A percentile compares a stretch with the other conserved stretches of the same genome.
Conservation (phyloP, 2,329 filamentous ascomycete genomes). For the Xenoacremonium recifei region DNA sequence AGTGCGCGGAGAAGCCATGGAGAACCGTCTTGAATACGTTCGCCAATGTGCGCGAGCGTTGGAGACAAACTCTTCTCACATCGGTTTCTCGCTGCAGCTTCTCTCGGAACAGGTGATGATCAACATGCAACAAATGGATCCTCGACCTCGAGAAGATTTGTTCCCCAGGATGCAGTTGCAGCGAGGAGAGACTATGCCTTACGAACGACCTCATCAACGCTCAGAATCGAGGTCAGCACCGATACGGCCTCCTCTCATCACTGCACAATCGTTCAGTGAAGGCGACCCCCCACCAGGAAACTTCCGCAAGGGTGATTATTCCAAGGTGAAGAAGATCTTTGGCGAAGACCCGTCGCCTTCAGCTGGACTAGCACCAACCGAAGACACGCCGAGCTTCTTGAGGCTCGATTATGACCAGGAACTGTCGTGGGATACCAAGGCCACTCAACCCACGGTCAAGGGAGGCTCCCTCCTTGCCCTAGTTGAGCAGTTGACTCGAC, state of each 20-base stretch:
- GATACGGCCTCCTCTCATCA: conserved; percentile 46
- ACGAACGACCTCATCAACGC: conserved; percentile 53
- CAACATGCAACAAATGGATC: conserved; percentile 46
- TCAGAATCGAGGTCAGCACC: conserved; percentile 51
- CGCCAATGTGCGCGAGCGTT: conserved; percentile 74
- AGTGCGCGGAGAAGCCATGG: conserved; percentile 83
- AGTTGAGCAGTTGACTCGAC: conserved; percentile 91
- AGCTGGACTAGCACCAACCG: conserved; percentile 48
- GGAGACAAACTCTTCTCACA: conserved; percentile 82
- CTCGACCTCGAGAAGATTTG: conserved; percentile 44
- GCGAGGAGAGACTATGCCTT: conserved; percentile 58
- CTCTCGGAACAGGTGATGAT: conserved; percentile 77
- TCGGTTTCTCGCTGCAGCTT: conserved; percentile 83
- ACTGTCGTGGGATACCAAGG: conserved; percentile 84
- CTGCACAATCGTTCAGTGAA: conserved; percentile 64
- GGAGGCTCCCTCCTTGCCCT: conserved; percentile 86
- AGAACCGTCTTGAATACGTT: conserved; percentile 81
- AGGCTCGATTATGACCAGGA: conserved; percentile 85
- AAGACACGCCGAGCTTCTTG: conserved; percentile 82
- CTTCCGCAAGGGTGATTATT: conserved; percentile 58
- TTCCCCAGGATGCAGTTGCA: conserved; percentile 48
- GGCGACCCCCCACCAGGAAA: conserved; percentile 51
- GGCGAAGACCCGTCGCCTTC: conserved; percentile 61
- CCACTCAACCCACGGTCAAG: conserved; percentile 72
- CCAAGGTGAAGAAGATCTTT: conserved; percentile 65